Evolutionary conservation across 306 rosid genomes (phyloP), one percentile per base, ranked within the genome.

Genomic region (Prunus davidiana): DNA sequence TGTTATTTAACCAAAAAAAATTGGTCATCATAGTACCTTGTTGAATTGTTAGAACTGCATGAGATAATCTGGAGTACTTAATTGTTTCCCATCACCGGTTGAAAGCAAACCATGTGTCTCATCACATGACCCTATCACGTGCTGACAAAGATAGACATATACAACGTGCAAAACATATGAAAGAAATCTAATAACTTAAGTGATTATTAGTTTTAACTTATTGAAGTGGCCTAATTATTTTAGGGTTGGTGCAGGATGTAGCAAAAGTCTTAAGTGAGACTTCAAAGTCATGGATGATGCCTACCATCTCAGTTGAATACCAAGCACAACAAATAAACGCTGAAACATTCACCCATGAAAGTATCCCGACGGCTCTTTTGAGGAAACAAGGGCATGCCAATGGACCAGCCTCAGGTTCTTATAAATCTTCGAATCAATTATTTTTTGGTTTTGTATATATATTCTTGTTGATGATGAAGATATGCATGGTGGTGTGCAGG

Each of bases 401-500:
- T 3, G 61, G 25, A 56, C 61, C 61, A 20, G 25, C 74, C 18
- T 54, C 65, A 55, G 75, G 75, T 30, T 30, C 18, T n/a, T 32
- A 54, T 54, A 10, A 49, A 25, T 27, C 24, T 49, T 15, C 8
- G 46, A 69, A 24, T 69, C 15, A 58, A 24, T 58, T 69, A 24
- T 47, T 69, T 18, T 50, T 71, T 7, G 22, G 52, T 66, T n/a
- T 22, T 58, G n/a, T 71, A 11, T 12, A 25, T 16, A 13, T 10
- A 1, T 72, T 24, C 10, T 52, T 72, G 2, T 15, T 41, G 34
- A 8, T 4, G 24, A 9, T 64, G 74, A 18, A 11, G 22, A 64
- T 25, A 62, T 16, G 3, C 7, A 38, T 63, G 74, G 84, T 74
- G 50, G 67, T 74, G 38, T 82, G 75, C 89, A 89, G 93, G 81